Percentiles rank a stretch among this genome's conserved stretches.
phyloP scores from a whole-genome alignment of 257 asterid genomes.

The Lavandula angustifolia region DNA sequence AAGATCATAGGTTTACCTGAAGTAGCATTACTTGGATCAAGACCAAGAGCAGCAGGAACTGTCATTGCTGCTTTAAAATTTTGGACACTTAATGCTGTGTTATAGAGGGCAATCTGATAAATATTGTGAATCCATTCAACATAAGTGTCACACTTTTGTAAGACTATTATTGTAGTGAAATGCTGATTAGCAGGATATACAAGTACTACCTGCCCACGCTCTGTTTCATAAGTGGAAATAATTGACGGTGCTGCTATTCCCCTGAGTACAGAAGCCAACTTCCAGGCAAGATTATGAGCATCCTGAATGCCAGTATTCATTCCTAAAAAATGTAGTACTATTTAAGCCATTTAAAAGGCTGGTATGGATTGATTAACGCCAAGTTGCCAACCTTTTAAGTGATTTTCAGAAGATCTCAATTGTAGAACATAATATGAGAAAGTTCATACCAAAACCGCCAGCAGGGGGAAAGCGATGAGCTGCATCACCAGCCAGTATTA shows the following conservation, averaged over 20 bases:
- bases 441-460: constrained; percentile 84
- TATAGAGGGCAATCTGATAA: constrained; percentile 73
- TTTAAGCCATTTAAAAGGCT: constrained; percentile 21
- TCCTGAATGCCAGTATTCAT: constrained; percentile 99
- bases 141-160: constrained; percentile 17
- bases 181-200: constrained; percentile 13
- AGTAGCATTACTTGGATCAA: constrained; percentile 81
- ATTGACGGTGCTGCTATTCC: constrained; percentile 66
- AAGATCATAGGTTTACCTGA: constrained; percentile 51
- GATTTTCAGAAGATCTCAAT: background rate
- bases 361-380: background rate
- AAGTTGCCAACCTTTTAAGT: background rate
- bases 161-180: constrained; percentile 14
- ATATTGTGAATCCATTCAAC: constrained; percentile 25
- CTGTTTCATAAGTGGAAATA: constrained; percentile 77
- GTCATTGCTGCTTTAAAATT: constrained; percentile 89
- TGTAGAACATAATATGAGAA: background rate
- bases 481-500: constrained; percentile 93
- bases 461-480: constrained; percentile 99
- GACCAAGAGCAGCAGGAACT: constrained; percentile 97
- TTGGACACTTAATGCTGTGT: constrained; percentile 77
- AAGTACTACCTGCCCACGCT: constrained; percentile 71
- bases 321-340: constrained; percentile 44
- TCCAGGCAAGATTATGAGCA: constrained; percentile 98
- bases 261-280: constrained; percentile 70